Percentiles rank a stretch among this genome's conserved stretches.
Conservation (phyloP, 805 yeast genomes). For the Alloascoidea africana region DNA sequence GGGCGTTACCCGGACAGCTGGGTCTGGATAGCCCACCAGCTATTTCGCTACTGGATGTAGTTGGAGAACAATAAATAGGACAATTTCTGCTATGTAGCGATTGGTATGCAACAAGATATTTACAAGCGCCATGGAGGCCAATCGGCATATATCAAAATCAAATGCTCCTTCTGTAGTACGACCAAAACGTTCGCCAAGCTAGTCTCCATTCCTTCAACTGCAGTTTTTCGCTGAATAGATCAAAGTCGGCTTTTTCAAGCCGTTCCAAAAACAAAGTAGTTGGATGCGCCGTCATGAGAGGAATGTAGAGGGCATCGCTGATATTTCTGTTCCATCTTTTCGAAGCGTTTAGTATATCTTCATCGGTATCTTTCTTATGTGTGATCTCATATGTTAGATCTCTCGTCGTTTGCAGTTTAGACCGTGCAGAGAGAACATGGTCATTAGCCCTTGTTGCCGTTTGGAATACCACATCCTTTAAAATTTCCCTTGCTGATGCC, state of each 20-base stretch:
- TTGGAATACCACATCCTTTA: conserved; percentile 50
- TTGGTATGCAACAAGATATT: too few relatives aligned
- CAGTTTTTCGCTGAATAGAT: conserved; percentile 30
- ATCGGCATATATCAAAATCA: too few relatives aligned
- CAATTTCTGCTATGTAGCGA: too few relatives aligned
- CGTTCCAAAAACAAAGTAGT: conserved; percentile 42
- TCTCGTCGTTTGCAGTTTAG: conserved; percentile 24
- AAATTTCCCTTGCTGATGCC: conserved; percentile 18
- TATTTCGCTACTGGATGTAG: too few relatives aligned
- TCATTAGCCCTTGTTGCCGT: conserved; percentile 69
- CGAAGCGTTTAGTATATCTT: conserved; percentile 12
- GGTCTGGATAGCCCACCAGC: too few relatives aligned
- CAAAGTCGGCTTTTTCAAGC: conserved; percentile 51
- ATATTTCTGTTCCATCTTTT: conserved; percentile 10
- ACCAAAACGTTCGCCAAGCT: conserved; percentile 42
- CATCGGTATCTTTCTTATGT: conserved; percentile 18
- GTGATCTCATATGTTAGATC: conserved; percentile 15
- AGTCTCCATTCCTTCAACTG: conserved; percentile 46
- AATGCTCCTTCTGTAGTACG: conserved; percentile 25
- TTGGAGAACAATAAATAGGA: too few relatives aligned
- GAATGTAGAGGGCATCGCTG: conserved; percentile 46
- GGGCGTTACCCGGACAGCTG: too few relatives aligned
- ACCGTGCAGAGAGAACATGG: conserved; percentile 54
- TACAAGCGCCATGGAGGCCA: too few relatives aligned
- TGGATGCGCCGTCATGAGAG: conserved; percentile 56